phyloP scores from a whole-genome alignment of 192 early-diverging fungal species.

The Cetraspora pellucida region DNA sequence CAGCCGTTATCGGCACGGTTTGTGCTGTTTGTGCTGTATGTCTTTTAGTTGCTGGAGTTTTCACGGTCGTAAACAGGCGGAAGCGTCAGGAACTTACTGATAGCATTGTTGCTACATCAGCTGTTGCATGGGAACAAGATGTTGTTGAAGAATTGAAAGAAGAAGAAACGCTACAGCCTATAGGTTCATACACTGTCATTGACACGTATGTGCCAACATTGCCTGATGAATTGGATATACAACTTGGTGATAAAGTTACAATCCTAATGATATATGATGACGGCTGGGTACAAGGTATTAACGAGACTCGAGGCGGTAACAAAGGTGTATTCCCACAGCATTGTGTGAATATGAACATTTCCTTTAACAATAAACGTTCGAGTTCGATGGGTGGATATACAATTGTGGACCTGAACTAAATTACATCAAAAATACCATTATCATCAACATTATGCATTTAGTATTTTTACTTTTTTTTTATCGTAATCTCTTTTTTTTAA shows the following conservation, averaged over 20 bases:
- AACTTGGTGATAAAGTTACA: slow-evolving; percentile 54
- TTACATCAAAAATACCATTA: neutral
- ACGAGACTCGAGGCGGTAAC: slow-evolving; percentile 47
- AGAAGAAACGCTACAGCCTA: slow-evolving; percentile 39
- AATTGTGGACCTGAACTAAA: slow-evolving; percentile 5
- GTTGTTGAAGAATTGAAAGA: slow-evolving; percentile 41
- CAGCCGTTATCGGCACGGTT: slow-evolving; percentile 16
- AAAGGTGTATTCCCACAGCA: slow-evolving; percentile 61
- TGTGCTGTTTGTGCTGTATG: slow-evolving; percentile 37
- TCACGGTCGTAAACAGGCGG: slow-evolving; percentile 40
- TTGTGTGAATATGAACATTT: slow-evolving; percentile 46
- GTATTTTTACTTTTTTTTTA: too few relatives aligned
- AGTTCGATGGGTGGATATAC: slow-evolving; percentile 19
- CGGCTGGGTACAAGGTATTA: slow-evolving; percentile 61
- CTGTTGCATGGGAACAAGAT: slow-evolving; percentile 46
- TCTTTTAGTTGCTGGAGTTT: slow-evolving; percentile 34
- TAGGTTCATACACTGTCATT: slow-evolving; percentile 50
- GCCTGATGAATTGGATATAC: slow-evolving; percentile 60
- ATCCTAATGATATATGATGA: slow-evolving; percentile 60
- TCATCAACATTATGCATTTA: too few relatives aligned
- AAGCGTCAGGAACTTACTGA: slow-evolving; percentile 41
- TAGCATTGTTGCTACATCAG: slow-evolving; percentile 36
- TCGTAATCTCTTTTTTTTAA: too few relatives aligned
- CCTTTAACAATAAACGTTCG: neutral
- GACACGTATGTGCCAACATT: slow-evolving; percentile 52